Base-by-base conservation (phyloP, 2,329 filamentous ascomycete species). In the Davidsoniella eucalypti region DNA sequence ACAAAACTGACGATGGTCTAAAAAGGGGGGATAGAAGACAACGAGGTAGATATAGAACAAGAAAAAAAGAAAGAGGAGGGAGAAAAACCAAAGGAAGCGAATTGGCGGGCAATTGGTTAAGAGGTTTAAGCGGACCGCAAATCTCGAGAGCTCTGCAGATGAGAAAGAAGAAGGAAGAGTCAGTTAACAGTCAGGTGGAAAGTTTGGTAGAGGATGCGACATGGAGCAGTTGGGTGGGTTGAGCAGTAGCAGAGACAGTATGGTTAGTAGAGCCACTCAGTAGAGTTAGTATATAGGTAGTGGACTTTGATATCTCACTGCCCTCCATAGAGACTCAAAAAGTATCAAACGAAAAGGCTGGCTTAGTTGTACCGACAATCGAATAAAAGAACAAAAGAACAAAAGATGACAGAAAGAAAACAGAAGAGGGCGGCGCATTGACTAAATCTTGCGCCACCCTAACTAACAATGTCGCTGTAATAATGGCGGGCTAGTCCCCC, bases 1-100 rank as follows among this genome's bases (percentile, higher is more conserved):
- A 39, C 18, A 14, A 26, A 25, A 18, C 47, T 56, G 54, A 54
- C 54, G 55, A 52, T 58, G 56, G 44, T 37, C 26, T 33, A 9
- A 33, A 33, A 12, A 12, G 26, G 49, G 44, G 46, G 39, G 46
- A 41, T 50, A 48, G 12, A 42, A 39, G 39, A 48, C 42, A 25
- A 37, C 25, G 43, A 37, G 14, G 23, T 43, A 37, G 23, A 44
- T 21, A 21, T 21, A 21, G 21, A 21, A 21, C 21, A 33, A 21
- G 17, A 44, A 44, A 40, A 49, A 42, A 45, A n/a, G n/a, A 23
- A 45, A 49, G 49, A 47, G 50, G 16, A 21, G 33, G 17, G 7
- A 33, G 3, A 33, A 33, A 29, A 21, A 21, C 21, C 2, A 33
- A 33, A 33, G 7, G 26, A 33, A 33, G 26, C 26, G 26, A 33